A percentile compares a stretch with the other conserved stretches of the same genome.
Conservation (phyloP, 352 stramenopile genomes). For the Phytopythium helicoides region DNA sequence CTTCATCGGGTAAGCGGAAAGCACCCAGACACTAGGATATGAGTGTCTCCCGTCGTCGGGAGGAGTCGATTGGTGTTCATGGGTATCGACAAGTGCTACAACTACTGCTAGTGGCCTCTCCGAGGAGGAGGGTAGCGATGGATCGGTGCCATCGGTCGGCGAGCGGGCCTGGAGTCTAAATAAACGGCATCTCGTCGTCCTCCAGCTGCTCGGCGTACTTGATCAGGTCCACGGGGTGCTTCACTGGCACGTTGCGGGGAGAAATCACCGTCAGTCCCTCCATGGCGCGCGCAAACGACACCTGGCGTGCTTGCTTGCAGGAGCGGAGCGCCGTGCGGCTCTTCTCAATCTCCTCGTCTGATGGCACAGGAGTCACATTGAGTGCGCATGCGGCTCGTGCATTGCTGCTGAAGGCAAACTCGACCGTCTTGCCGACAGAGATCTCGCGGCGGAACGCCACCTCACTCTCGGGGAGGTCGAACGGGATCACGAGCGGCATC, state of each 20-base stretch:
- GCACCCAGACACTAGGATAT: background rate
- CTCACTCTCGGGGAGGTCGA: slow-evolving; percentile 52
- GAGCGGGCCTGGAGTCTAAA: slow-evolving; percentile 28
- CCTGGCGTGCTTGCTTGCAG: slow-evolving; percentile 71
- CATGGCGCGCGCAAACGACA: slow-evolving; percentile 77
- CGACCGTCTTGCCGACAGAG: slow-evolving; percentile 61
- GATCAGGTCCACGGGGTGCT: slow-evolving; percentile 79
- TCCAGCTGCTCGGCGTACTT: slow-evolving; percentile 83
- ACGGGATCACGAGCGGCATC: slow-evolving; percentile 69
- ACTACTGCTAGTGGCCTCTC: slow-evolving; percentile 2
- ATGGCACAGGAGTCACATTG: slow-evolving; percentile 60
- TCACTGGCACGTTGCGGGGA: slow-evolving; percentile 71
- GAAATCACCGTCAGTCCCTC: slow-evolving; percentile 75
- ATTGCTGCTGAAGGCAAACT: slow-evolving; percentile 50
- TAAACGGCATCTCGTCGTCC: slow-evolving; percentile 53
- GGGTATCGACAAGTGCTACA: slow-evolving; percentile 6
- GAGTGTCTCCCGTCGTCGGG: slow-evolving; percentile 1
- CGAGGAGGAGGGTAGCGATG: slow-evolving; percentile 1
- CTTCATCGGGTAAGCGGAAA: too few species aligned
- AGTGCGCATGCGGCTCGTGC: slow-evolving; percentile 36
- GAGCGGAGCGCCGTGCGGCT: slow-evolving; percentile 66
- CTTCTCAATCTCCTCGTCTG: slow-evolving; percentile 62
- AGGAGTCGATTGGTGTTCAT: slow-evolving; percentile 1
- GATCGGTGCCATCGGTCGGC: too few species aligned
- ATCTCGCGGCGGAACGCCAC: slow-evolving; percentile 42